Evolutionary conservation across 1,284 basidiomycete genomes (phyloP), one percentile per base, ranked within the genome.

Genomic region (Exobasidium cylindrosporum): DNA sequence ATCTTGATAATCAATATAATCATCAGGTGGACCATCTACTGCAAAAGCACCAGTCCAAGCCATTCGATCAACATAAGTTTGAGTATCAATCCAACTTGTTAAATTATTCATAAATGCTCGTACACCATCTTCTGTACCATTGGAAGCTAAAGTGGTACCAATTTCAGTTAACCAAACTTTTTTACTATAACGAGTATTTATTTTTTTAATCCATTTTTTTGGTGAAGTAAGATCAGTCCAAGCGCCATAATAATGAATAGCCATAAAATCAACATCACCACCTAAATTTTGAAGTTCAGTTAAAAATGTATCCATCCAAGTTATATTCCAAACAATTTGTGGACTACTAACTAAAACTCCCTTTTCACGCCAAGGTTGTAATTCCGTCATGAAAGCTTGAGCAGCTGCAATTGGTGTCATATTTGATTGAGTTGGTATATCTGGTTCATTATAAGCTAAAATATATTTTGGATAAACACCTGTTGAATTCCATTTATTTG

Each of bases 201-300:
- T 69, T 23, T 57, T 58, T 35, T 57, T 29, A 43, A 77, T 61
- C 67, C 67, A 78, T 5, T 54, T 57, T 32, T 67, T 71, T 28
- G 78, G 66, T 44, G 66, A 64, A 63, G 66, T 68, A 21, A 76
- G 59, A 57, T 77, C 72, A 10, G 59, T 52, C 54, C 61, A 67
- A 13, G 65, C 61, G 4, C 76, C 76, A 63, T 79, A 79, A 73
- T 73, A 79, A 66, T 79, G 77, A 17, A 75, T 44, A 2, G 77
- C 72, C n/a, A 74, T 66, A 52, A 78, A 76, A 58, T 67, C 66
- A 26, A 72, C 64, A 17, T 72, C 62, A 63, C 69, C 74, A 1
- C 73, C 74, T 21, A 64, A 45, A 23, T 61, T 58, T 21, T 69
- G 58, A 60, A 77, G 72, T 21, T 67, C 58, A 23, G 24, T 47